phyloP scores from a whole-genome alignment of 2,329 filamentous ascomycete species.

The Fusarium temperatum region DNA sequence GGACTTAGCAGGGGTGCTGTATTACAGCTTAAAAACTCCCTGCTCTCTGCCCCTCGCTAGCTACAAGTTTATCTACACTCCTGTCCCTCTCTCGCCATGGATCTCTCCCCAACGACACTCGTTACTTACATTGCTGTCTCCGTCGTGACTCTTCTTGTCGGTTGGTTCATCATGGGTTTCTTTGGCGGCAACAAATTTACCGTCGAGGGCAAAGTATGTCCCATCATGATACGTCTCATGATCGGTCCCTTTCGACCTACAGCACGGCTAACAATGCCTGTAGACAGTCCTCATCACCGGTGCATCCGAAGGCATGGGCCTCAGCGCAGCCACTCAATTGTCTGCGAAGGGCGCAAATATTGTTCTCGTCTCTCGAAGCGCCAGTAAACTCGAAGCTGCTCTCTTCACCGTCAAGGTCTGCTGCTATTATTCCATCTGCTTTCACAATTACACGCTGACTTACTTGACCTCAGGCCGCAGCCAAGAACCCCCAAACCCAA shows the following conservation, averaged over 20 bases:
- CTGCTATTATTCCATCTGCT: background rate
- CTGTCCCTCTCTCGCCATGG: constrained; percentile 23
- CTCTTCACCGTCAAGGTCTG: constrained; percentile 71
- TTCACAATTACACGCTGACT: background rate
- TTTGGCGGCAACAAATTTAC: constrained; percentile 79
- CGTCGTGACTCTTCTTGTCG: constrained; percentile 20
- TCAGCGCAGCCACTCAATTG: constrained; percentile 76
- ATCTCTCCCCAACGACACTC: constrained; percentile 25
- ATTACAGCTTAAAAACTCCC: background rate
- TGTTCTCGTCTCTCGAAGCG: constrained; percentile 83
- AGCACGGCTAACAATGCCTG: constrained; percentile 11
- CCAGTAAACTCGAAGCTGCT: constrained; percentile 76
- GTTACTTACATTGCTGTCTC: constrained; percentile 16
- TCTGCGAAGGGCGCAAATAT: constrained; percentile 86
- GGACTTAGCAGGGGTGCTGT: background rate
- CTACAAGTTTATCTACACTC: background rate
- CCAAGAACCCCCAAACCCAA: constrained; percentile 72
- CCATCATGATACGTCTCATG: constrained; percentile 17
- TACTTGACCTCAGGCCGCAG: constrained; percentile 62
- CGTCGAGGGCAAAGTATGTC: constrained; percentile 80
- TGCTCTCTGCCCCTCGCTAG: constrained; percentile 6
- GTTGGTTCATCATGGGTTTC: constrained; percentile 68
- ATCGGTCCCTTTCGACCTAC: constrained; percentile 4
- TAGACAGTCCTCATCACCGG: constrained; percentile 92
- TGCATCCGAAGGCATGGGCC: constrained; percentile 92